Percentiles rank a stretch among this genome's conserved stretches.
Conservation (phyloP, 768 basidiomycete genomes). For the Podaxis mareebaensis region DNA sequence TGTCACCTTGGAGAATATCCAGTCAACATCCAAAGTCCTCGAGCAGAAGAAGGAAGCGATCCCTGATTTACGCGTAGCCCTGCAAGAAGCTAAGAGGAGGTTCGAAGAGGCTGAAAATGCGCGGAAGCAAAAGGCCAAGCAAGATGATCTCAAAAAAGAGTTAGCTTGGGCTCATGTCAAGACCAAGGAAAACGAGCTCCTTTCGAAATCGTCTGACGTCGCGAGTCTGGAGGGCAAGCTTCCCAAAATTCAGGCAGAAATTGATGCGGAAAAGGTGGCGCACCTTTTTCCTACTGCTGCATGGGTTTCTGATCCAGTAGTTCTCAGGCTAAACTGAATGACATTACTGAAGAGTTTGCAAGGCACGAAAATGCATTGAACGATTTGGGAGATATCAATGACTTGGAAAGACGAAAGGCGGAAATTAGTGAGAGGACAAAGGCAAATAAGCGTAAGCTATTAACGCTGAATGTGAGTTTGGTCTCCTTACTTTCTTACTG, state of each 20-base stretch:
- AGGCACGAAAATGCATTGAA: slow-evolving; percentile 30
- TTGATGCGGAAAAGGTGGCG: slow-evolving; percentile 36
- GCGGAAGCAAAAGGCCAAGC: slow-evolving; percentile 65
- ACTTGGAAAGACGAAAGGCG: slow-evolving; percentile 39
- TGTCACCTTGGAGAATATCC: slow-evolving; percentile 70
- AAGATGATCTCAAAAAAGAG: slow-evolving; percentile 73
- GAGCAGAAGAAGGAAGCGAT: slow-evolving; percentile 73
- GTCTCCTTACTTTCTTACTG: background rate
- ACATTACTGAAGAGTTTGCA: slow-evolving; percentile 31
- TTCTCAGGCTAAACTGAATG: slow-evolving; percentile 31
- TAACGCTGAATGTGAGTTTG: slow-evolving; percentile 43
- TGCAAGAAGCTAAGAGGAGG: slow-evolving; percentile 56
- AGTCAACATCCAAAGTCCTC: slow-evolving; percentile 63
- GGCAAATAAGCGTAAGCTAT: slow-evolving; percentile 44
- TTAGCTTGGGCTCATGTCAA: slow-evolving; percentile 87
- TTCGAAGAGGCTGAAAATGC: slow-evolving; percentile 77
- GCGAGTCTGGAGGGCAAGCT: slow-evolving; percentile 34
- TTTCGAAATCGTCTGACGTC: slow-evolving; percentile 34
- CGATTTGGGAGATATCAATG: slow-evolving; percentile 32
- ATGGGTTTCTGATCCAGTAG: background rate
- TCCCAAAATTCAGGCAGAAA: slow-evolving; percentile 37
- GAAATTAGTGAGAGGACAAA: slow-evolving; percentile 48
- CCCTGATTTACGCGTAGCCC: slow-evolving; percentile 67
- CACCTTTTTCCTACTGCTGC: background rate
- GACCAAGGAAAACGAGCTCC: slow-evolving; percentile 63